Base-by-base conservation (phyloP, 73 alveolate species). In the Paramecium sonneborni region DNA sequence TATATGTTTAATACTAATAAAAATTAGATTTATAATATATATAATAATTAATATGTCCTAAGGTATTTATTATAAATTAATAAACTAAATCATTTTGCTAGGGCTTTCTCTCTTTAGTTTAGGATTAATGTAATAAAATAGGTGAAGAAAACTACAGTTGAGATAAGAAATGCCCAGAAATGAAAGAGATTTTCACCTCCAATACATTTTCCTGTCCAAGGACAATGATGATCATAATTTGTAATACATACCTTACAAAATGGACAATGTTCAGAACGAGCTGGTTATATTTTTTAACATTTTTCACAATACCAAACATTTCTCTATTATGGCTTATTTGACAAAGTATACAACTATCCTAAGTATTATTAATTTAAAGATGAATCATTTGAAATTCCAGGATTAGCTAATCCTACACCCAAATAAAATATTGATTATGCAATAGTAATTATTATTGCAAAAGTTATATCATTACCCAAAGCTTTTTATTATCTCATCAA, bases 141-240 rank as follows among this genome's bases (percentile, higher is more conserved):
- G 32, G 87, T 70, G 48, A 88, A 88, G 57, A 70, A 88, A 8
- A 44, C 10, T 15, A 76, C 41, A 14, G 94, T 88, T 72, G 94
- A 39, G 56, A 67, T n/a, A 39, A 88, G 38, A 86, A 92, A 96
- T 15, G 48, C 38, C 69, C 52, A 69, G 52, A 96, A 96, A 14
- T 93, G 90, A 12, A 46, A 6, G 23, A 85, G 46, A 85, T 96
- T 96, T 41, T 91, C 96, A 20, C 56, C 69, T 58, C 98, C 98
- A 28, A 96, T 96, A 55, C 98, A 96, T 91, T 96, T 96, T 30
- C 98, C 96, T 56, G 97, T 96, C 98, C 98, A 96, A 28, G 98
- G 98, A 58, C 98, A 96, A 89, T 96, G 99, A 87, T 96, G 99
- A 85, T 96, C 99, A 21, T 23, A 72, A 18, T 92, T 94, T n/a